Conservation (phyloP, 768 basidiomycete genomes). For the Lanmaoa pseudosensibilis region DNA sequence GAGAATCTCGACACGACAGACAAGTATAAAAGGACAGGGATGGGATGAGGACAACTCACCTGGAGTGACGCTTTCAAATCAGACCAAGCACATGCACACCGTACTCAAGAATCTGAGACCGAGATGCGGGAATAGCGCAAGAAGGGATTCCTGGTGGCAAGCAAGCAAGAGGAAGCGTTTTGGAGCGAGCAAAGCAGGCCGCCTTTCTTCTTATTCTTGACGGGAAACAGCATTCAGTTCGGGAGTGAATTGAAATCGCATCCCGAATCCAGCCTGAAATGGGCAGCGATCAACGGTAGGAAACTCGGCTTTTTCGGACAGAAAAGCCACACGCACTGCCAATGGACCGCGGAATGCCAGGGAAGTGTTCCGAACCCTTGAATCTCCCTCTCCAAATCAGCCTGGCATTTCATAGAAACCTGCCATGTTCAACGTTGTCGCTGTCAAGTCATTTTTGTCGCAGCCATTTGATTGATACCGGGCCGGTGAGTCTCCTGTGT, state of each 20-base stretch:
- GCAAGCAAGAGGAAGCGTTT: neutral
- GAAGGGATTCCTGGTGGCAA: neutral
- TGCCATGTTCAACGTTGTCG: too few species aligned
- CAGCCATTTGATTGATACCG: too few species aligned
- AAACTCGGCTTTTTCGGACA: neutral
- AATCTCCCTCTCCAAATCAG: neutral
- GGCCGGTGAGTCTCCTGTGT: too few species aligned
- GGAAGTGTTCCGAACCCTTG: neutral
- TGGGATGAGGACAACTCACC: neutral
- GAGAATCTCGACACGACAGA: neutral
- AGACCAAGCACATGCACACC: neutral
- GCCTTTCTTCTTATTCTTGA: slow-evolving; percentile 11
- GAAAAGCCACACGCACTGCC: neutral
- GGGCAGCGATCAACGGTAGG: neutral
- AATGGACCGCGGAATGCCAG: neutral
- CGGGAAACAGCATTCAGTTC: slow-evolving; percentile 11
- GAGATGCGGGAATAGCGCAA: neutral
- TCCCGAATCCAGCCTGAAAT: slow-evolving; percentile 16
- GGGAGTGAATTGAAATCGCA: slow-evolving; percentile 10
- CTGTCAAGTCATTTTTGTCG: too few species aligned
- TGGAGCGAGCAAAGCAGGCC: neutral
- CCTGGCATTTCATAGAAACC: too few species aligned
- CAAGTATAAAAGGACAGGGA: neutral
- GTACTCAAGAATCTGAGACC: neutral
- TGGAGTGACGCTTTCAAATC: slow-evolving; percentile 8